Base-by-base conservation (phyloP, 257 asterid genomes). In the Plantago elongata region DNA sequence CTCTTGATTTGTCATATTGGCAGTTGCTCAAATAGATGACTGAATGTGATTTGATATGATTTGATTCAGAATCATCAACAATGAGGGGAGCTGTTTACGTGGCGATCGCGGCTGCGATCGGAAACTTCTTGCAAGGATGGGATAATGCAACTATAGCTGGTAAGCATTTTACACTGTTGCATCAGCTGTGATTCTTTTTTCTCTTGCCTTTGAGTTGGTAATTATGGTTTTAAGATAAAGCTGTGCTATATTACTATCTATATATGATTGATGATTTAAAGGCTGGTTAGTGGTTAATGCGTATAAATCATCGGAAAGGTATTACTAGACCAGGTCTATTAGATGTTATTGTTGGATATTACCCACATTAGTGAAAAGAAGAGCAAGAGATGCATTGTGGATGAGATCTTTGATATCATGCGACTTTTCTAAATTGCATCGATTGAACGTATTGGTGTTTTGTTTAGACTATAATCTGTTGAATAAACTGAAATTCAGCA, bases 71-170 rank as follows among this genome's bases (percentile, higher is more conserved):
- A 70, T 57, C 45, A 9, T 17, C 16, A 55, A 77, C 44, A 69
- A 93, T 89, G 99, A 82, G 78, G 54, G 95, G 95, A 63, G 89
- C 96, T 52, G 91, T 89, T 77, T 66, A 81, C 3, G 95, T 87
- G 13, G 96, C 99, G 1, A 71, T 89, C 65, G 84, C 83, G 45
- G 96, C 97, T 38, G 94, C 97, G 62, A 79, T 93, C 58, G 99
- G 99, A 15, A 92, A 92, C 68, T 10, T 92, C 65, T 70, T 89
- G 81, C 99, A 92, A 77, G 99, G 99, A 79, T 92, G 99, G 97
- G 99, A 92, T 47, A 92, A 92, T 74, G 99, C 99, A n/a, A 85
- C 94, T 22, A 93, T 93, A 49, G 99, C 99, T 76, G 99, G 99
- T 92, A 48, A 18, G 11, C 18, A 57, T 55, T 14, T 30, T 38